Percentiles rank a stretch among this genome's conserved stretches.
Evolutionary conservation across 1,139 yeast genomes (phyloP).

Genomic region (Hansenula sp.): DNA sequence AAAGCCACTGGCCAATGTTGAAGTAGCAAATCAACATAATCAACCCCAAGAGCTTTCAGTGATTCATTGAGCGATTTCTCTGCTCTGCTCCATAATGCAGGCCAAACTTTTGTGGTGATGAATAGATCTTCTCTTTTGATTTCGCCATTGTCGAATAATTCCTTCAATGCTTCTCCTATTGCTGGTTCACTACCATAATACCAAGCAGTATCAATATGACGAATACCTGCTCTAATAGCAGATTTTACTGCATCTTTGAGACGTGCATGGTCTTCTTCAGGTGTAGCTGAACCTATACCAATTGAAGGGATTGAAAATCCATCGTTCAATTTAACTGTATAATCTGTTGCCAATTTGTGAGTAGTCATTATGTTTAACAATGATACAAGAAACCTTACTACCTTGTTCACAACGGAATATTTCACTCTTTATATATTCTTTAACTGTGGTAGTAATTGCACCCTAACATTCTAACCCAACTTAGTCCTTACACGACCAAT

Average conservation of each 20-base stretch:
- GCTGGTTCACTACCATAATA: constrained; percentile 43
- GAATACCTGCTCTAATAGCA: constrained; percentile 43
- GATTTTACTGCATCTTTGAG: constrained; percentile 35
- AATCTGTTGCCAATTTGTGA: constrained; percentile 2
- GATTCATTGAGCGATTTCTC: constrained; percentile 31
- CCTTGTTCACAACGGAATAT: too few relatives aligned
- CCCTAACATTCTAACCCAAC: too few relatives aligned
- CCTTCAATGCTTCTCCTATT: constrained; percentile 44
- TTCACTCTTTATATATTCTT: too few relatives aligned
- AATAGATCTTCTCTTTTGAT: constrained; percentile 52
- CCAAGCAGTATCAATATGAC: constrained; percentile 52
- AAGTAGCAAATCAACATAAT: constrained; percentile 52
- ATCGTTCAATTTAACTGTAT: constrained; percentile 32
- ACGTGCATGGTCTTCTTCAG: constrained; percentile 24
- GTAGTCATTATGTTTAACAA: too few relatives aligned
- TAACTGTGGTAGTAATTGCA: too few relatives aligned
- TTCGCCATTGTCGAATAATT: constrained; percentile 41
- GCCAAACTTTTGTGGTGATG: constrained; percentile 58
- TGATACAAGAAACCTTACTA: too few relatives aligned
- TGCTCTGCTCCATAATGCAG: constrained; percentile 32
- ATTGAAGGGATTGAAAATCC: constrained; percentile 52
- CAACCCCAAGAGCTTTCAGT: constrained; percentile 38
- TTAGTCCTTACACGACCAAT: too few relatives aligned
- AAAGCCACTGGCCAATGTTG: constrained; percentile 54
- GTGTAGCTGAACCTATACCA: constrained; percentile 55